These are phyloP conservation scores for Haplosporangium sp. DNA, from an alignment of 371 early-diverging fungal species.

Conservation along the genomic window DNA sequence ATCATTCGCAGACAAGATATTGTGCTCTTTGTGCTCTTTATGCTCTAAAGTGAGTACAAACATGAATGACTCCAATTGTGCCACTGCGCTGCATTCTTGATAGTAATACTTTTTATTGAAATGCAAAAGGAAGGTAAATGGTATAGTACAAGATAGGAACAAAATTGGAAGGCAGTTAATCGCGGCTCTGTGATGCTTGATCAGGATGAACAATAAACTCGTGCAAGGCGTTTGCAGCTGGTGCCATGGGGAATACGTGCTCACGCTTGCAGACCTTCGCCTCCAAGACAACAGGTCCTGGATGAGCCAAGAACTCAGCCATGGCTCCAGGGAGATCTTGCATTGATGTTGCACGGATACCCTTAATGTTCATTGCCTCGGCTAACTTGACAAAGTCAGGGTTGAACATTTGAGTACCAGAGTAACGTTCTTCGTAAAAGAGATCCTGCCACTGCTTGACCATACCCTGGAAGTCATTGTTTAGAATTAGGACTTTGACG, in stretches of 20 bases:
- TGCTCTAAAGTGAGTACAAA: neutral
- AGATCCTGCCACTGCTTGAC: constrained; percentile 99
- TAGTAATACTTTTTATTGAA: neutral
- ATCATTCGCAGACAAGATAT: constrained; percentile 12
- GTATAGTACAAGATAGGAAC: constrained; percentile 4
- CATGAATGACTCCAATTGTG: neutral
- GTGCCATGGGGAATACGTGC: constrained; percentile 97
- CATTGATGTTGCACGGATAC: constrained; percentile 83
- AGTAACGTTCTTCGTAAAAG: constrained; percentile 95
- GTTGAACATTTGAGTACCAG: constrained; percentile 93
- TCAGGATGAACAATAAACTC: constrained; percentile 81
- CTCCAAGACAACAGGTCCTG: constrained; percentile 93
- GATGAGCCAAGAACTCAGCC: constrained; percentile 87
- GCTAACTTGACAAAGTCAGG: constrained; percentile 98
- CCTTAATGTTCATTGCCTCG: constrained; percentile 93
- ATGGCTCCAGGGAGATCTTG: constrained; percentile 91
- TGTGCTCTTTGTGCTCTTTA: constrained; percentile 3
- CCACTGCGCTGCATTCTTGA: neutral
- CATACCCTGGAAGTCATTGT: constrained; percentile 99
- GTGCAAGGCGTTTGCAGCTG: constrained; percentile 93
- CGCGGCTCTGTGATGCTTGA: constrained; percentile 30
- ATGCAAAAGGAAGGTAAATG: constrained; percentile 1
- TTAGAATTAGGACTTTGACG: constrained; percentile 94
- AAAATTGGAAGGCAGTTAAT: constrained; percentile 23
- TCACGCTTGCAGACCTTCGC: constrained; percentile 90